Evolutionary conservation across 345 rosid species (phyloP).

Genomic region (Erucastrum elatum): DNA sequence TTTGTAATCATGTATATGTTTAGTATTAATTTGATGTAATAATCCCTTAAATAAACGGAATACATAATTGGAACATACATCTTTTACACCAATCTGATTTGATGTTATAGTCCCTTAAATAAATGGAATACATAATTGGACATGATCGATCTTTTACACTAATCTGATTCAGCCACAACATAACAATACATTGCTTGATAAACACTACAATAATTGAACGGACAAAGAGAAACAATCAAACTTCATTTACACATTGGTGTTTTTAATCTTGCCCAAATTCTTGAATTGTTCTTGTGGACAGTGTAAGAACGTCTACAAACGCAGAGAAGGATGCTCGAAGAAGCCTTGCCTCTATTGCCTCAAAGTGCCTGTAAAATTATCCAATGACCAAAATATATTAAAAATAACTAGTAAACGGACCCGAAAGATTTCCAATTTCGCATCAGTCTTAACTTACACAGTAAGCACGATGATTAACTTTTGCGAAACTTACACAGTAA

Average conservation of each 20-base stretch:
- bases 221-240: slow-evolving; percentile 4
- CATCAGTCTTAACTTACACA: not conserved
- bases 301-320: slow-evolving; percentile 69
- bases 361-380: slow-evolving; percentile 56
- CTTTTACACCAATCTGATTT: not conserved
- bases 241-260: not conserved
- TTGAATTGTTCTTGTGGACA: slow-evolving; percentile 77
- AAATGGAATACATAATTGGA: too few relatives aligned
- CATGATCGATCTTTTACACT: not conserved
- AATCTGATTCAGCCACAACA: not conserved
- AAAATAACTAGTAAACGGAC: not conserved
- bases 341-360: slow-evolving; percentile 88
- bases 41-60: too few relatives aligned
- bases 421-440: not conserved
- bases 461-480: not conserved
- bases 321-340: slow-evolving; percentile 93
- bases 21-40: too few relatives aligned
- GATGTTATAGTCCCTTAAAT: too few relatives aligned
- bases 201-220: not conserved
- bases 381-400: not conserved
- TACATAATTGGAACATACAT: too few relatives aligned
- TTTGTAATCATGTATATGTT: too few relatives aligned
- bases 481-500: slow-evolving; percentile 62
- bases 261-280: slow-evolving; percentile 51
- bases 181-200: not conserved